Percentiles rank a stretch among this genome's conserved stretches.
phyloP scores from a whole-genome alignment of 2,329 filamentous ascomycete genomes.

The Botryosphaeria dothidea region DNA sequence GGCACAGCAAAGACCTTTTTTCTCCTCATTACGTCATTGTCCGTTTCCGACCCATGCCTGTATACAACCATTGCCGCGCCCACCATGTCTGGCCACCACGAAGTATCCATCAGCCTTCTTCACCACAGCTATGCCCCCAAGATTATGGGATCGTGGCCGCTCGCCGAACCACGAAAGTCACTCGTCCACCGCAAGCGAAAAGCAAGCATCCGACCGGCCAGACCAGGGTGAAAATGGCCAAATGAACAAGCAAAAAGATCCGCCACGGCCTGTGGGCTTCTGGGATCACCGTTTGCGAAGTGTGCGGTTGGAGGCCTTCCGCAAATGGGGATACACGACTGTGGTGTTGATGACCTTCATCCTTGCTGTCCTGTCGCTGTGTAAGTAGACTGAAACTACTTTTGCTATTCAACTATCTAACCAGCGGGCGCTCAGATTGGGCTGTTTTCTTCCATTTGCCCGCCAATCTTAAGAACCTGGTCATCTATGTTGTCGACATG shows the following conservation, averaged over 20 bases:
- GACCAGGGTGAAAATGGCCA: neutral
- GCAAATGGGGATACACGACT: constrained; percentile 47
- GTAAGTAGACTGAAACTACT: constrained; percentile 17
- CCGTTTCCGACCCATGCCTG: neutral
- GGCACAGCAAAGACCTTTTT: neutral
- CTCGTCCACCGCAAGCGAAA: neutral
- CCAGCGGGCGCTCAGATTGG: constrained; percentile 47
- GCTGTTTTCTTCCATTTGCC: constrained; percentile 56
- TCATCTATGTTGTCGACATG: constrained; percentile 64
- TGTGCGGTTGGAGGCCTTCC: constrained; percentile 41
- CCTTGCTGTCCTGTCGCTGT: constrained; percentile 58
- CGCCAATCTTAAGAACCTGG: constrained; percentile 49
- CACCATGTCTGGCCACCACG: neutral
- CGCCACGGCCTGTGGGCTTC: constrained; percentile 45
- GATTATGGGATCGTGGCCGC: neutral
- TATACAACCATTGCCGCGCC: neutral
- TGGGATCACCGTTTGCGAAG: constrained; percentile 44
- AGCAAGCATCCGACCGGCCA: neutral
- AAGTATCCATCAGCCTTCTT: too few species aligned
- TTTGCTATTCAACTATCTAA: neutral
- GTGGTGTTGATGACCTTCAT: constrained; percentile 58
- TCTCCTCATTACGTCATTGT: neutral
- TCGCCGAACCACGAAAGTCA: neutral
- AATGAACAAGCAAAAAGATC: neutral
- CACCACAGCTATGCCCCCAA: neutral